phyloP scores from a whole-genome alignment of 352 stramenopile genomes.

The Saprolegnia parasitica region DNA sequence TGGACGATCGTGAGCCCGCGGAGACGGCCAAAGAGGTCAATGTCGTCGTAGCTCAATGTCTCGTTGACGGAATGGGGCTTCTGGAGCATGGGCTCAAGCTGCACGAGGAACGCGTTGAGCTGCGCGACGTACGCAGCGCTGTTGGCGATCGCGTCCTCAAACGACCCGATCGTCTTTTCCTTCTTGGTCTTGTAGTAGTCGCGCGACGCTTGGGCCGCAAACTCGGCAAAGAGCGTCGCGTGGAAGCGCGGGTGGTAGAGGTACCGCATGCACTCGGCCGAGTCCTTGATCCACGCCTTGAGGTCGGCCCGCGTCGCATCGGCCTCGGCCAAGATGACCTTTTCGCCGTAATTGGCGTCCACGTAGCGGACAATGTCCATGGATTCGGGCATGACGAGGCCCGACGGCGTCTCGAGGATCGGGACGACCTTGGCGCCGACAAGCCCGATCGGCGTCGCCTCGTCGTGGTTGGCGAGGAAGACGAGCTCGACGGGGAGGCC shows the following conservation, averaged over 20 bases:
- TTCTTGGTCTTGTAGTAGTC: slow-evolving; percentile 53
- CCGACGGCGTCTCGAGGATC: slow-evolving; percentile 42
- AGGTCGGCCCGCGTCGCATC: slow-evolving; percentile 41
- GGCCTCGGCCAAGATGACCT: slow-evolving; percentile 33
- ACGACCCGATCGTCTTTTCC: slow-evolving; percentile 42
- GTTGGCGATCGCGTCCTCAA: slow-evolving; percentile 40
- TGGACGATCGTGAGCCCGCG: slow-evolving; percentile 53
- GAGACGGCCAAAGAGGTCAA: slow-evolving; percentile 47
- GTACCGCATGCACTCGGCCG: slow-evolving; percentile 32
- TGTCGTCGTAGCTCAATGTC: slow-evolving; percentile 48
- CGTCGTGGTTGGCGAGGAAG: slow-evolving; percentile 46
- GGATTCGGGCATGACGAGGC: slow-evolving; percentile 48
- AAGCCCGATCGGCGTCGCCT: slow-evolving; percentile 39
- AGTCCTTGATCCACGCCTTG: slow-evolving; percentile 39
- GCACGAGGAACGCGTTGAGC: slow-evolving; percentile 39
- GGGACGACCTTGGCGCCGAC: slow-evolving; percentile 32
- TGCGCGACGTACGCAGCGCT: slow-evolving; percentile 38
- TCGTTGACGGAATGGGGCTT: slow-evolving; percentile 44
- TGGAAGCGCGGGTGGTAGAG: slow-evolving; percentile 47
- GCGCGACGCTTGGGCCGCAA: slow-evolving; percentile 40
- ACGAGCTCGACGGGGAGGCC: slow-evolving; percentile 19
- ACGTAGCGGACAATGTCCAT: slow-evolving; percentile 58
- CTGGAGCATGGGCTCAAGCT: slow-evolving; percentile 41
- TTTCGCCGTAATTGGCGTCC: slow-evolving; percentile 43
- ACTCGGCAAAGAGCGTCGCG: slow-evolving; percentile 43